Conservation (phyloP, 148 eudicot genomes). For the Rhododendron kiyosumense region DNA sequence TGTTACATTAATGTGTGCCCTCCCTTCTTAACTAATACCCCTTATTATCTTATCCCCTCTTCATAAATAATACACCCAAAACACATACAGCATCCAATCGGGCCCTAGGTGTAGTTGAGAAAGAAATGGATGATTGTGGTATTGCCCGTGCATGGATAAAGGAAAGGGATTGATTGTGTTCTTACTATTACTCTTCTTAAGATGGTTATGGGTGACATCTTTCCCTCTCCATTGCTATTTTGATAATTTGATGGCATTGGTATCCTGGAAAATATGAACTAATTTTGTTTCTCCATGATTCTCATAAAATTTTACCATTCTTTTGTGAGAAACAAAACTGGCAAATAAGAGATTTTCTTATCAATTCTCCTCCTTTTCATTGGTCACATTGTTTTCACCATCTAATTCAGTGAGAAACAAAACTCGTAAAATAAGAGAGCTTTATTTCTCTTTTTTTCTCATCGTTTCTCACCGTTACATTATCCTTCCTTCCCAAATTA, state of each 20-base stretch:
- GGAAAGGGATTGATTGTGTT: not conserved
- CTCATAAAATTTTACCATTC: not conserved
- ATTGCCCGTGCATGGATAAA: not conserved
- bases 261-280: not conserved
- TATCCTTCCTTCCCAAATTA: too few relatives aligned
- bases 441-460: not conserved
- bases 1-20: too few relatives aligned
- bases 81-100: too few relatives aligned
- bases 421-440: not conserved
- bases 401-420: not conserved
- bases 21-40: too few relatives aligned
- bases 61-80: too few relatives aligned
- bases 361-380: not conserved
- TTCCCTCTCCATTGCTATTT: not conserved
- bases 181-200: not conserved
- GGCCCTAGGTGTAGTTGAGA: not conserved
- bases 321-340: not conserved
- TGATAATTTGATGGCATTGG: not conserved
- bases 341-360: not conserved
- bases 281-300: not conserved
- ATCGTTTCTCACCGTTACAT: not conserved
- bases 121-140: not conserved
- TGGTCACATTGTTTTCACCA: not conserved
- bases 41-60: too few relatives aligned
- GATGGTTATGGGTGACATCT: not conserved